phyloP scores from a whole-genome alignment of 805 yeast genomes.

The Candida peoriensis region DNA sequence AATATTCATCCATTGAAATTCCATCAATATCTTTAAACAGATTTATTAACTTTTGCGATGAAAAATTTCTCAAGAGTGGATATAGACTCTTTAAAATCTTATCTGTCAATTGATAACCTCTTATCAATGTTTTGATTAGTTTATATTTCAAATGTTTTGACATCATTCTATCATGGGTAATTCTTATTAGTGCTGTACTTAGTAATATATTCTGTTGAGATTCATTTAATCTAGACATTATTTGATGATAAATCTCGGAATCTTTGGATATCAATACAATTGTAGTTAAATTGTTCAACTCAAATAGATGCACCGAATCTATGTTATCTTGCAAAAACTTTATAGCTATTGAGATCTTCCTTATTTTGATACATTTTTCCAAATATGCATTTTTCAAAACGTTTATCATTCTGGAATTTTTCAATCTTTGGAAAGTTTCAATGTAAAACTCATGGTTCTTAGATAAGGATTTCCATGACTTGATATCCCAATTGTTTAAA shows the following conservation, averaged over 20 bases:
- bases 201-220: neutral
- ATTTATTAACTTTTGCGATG: too few species aligned
- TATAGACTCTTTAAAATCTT: neutral
- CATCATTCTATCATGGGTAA: neutral
- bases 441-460: constrained; percentile 7
- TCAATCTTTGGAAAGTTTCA: constrained; percentile 3
- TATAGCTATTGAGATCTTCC: neutral
- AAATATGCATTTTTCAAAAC: constrained; percentile 10
- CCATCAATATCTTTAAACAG: too few species aligned
- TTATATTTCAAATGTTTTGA: neutral
- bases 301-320: neutral
- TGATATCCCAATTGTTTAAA: constrained; percentile 8
- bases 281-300: neutral
- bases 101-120: neutral
- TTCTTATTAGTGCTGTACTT: neutral
- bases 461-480: constrained; percentile 6
- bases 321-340: neutral
- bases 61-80: neutral
- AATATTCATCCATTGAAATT: too few species aligned
- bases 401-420: neutral
- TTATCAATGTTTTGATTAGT: neutral
- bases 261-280: neutral
- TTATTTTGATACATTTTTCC: constrained; percentile 7
- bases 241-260: neutral
- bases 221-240: neutral